Conservation (phyloP, 768 basidiomycete species). For the Pisolithus orientalis region DNA sequence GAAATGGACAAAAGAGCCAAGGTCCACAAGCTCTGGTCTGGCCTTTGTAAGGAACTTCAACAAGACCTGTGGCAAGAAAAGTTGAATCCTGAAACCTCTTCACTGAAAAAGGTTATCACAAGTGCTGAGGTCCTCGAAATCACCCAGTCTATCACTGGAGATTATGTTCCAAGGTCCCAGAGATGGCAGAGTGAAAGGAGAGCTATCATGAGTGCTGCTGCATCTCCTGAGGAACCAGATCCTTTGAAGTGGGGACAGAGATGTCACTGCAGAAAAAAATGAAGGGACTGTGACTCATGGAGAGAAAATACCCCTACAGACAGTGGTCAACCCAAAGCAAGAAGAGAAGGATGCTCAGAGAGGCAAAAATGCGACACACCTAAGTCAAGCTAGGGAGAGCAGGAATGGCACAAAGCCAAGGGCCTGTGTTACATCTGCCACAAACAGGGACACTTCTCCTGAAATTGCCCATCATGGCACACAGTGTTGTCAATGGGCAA, state of each 20-base stretch:
- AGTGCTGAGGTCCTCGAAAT: slow-evolving; percentile 30
- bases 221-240: not conserved
- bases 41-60: slow-evolving; percentile 21
- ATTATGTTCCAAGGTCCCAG: not conserved
- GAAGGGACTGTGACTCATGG: not conserved
- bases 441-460: too few species aligned
- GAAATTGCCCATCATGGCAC: too few species aligned
- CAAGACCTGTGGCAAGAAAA: slow-evolving; percentile 23
- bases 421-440: too few species aligned
- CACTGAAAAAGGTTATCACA: slow-evolving; percentile 19
- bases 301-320: not conserved
- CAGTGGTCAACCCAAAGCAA: not conserved
- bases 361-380: too few species aligned
- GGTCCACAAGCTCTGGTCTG: slow-evolving; percentile 31
- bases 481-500: too few species aligned
- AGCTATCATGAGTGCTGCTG: not conserved
- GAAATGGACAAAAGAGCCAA: slow-evolving; percentile 19
- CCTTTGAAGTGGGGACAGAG: not conserved
- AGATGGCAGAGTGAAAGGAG: too few species aligned
- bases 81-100: slow-evolving; percentile 20
- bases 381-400: not conserved
- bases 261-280: not conserved
- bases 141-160: slow-evolving; percentile 3
- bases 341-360: not conserved
- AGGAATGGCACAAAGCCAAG: not conserved